Evolutionary conservation across 225 moss, liverwort and hornwort genomes (phyloP), one percentile per base, ranked within the genome.

Genomic region (Pleurozium schreberi): DNA sequence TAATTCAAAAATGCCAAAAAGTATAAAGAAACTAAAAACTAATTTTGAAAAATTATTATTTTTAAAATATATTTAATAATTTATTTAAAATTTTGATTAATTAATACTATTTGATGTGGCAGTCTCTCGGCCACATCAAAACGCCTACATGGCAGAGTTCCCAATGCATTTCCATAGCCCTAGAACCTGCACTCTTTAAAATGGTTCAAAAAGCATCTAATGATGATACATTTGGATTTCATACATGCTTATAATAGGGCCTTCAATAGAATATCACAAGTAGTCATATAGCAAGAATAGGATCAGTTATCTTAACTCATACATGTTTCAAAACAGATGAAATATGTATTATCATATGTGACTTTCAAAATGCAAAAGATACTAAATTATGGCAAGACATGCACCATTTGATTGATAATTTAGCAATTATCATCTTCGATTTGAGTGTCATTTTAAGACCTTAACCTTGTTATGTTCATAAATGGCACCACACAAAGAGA

Each of bases 291-390:
- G 30, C 10, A 28, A 0, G 2, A 73, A 18, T 73, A 10, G 10
- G 45, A 4, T 2, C 1, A 6, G 5, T 45, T 7, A 30, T 3
- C 2, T 47, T 47, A 12, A 74, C 1, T 3, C 12, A 31, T 31
- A 18, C 19, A 75, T 19, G 10, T 31, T 49, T 49, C 2, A 49
- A 1, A 6, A 49, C 7, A 74, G 47, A 1, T 19, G n/a, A 19
- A 31, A 47, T 6, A 31, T 31, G 19, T 7, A 47, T 11, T 75
- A 19, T 0, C 3, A 31, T 31, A 47, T 45, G 30, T 30, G 6
- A 47, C 30, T 31, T 31, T 49, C 2, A 47, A 30, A 11, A 12
- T 20, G 12, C 49, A 49, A 16, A 3, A 19, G 49, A 7, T 31
- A 49, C 18, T 31, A 75, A 19, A 19, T 20, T 75, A 5, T 20